These are phyloP conservation scores for Hydrangea macrophylla DNA, from an alignment of 148 eudicot species.

Conservation along the genomic window DNA sequence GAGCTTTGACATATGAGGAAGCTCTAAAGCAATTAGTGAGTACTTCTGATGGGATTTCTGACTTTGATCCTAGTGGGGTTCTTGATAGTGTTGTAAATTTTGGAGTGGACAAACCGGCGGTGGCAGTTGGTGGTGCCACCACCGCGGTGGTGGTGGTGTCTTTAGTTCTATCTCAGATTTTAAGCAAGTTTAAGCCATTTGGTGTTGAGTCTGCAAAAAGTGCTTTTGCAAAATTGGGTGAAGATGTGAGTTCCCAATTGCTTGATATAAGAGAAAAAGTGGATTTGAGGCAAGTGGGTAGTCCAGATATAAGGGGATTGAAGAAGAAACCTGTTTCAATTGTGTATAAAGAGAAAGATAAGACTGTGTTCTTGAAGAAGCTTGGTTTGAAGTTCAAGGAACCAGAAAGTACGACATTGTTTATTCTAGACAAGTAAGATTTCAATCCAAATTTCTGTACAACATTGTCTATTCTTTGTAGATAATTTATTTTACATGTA, in stretches of 20 bases:
- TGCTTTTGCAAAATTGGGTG: constrained; percentile 76
- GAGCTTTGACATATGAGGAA: constrained; percentile 83
- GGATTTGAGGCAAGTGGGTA: constrained; percentile 60
- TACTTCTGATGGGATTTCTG: constrained; percentile 31
- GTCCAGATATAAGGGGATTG: constrained; percentile 69
- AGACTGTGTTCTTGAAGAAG: constrained; percentile 84
- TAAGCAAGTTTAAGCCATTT: constrained; percentile 63
- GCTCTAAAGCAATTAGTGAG: constrained; percentile 59
- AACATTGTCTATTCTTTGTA: background rate
- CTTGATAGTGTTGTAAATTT: constrained; percentile 46
- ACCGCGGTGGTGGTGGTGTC: constrained; percentile 67
- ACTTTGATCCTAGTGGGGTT: constrained; percentile 57
- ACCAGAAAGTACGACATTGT: constrained; percentile 83
- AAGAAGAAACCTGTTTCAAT: constrained; percentile 70
- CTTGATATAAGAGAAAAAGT: constrained; percentile 73
- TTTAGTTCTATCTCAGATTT: constrained; percentile 57
- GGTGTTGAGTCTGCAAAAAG: constrained; percentile 76
- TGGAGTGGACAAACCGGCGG: constrained; percentile 54
- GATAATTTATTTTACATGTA: background rate
- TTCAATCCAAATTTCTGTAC: background rate
- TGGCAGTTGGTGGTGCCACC: constrained; percentile 67
- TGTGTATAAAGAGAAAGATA: constrained; percentile 70
- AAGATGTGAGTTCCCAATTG: constrained; percentile 64
- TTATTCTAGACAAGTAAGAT: constrained; percentile 89
- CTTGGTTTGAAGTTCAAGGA: constrained; percentile 80